These are phyloP conservation scores for Olyra latifolia DNA, from an alignment of 176 grass and related monocot species.

Conservation along the genomic window DNA sequence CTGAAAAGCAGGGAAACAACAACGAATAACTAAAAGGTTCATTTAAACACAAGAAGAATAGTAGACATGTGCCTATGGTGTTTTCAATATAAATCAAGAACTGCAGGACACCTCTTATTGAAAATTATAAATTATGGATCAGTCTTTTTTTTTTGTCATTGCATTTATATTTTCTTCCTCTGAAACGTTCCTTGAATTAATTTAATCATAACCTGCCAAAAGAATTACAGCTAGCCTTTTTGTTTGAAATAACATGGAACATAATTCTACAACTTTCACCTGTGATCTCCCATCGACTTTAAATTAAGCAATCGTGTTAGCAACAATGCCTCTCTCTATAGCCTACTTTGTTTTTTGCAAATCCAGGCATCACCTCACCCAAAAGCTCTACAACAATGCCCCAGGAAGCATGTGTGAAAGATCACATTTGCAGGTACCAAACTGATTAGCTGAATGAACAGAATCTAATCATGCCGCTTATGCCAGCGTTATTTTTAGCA, in stretches of 20 bases:
- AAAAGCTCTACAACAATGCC: too few species aligned
- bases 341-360: neutral
- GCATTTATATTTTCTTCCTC: neutral
- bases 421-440: too few species aligned
- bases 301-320: neutral
- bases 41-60: slow-evolving; percentile 9
- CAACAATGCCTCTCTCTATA: neutral
- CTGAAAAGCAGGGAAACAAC: slow-evolving; percentile 51
- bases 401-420: too few species aligned
- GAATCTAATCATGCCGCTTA: too few species aligned
- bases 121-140: neutral
- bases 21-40: slow-evolving; percentile 14
- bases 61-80: neutral
- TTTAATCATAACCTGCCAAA: neutral
- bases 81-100: slow-evolving; percentile 11
- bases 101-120: neutral
- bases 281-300: neutral
- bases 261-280: neutral
- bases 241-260: neutral
- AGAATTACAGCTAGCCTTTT: neutral
- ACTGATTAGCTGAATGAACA: too few species aligned
- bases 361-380: too few species aligned
- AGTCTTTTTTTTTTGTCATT: neutral
- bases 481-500: too few species aligned
- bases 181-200: neutral